These are phyloP conservation scores for Suillus fuscotomentosus DNA, from an alignment of 768 basidiomycete genomes.

Conservation along the genomic window DNA sequence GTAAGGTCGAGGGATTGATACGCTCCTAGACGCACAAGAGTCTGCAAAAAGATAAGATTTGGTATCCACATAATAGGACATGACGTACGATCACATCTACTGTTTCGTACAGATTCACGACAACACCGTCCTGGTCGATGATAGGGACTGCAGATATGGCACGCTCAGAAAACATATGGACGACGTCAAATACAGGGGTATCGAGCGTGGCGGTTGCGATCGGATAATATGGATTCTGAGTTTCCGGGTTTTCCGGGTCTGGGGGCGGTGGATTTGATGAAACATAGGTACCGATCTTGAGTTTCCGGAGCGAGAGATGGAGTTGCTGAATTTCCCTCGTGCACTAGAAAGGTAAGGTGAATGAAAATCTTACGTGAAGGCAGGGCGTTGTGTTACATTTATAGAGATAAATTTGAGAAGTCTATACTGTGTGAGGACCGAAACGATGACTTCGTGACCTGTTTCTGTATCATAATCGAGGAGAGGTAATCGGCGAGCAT, in stretches of 20 bases:
- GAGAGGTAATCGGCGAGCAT: constrained; percentile 90
- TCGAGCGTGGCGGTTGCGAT: constrained; percentile 88
- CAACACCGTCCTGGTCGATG: constrained; percentile 87
- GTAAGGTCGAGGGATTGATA: constrained; percentile 97
- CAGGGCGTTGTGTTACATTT: constrained; percentile 57
- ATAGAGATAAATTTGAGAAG: constrained; percentile 98
- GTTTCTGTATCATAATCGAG: constrained; percentile 93
- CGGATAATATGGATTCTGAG: constrained; percentile 78
- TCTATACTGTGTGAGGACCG: constrained; percentile 95
- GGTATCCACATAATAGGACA: not conserved
- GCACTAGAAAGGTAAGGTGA: constrained; percentile 53
- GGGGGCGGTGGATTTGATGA: constrained; percentile 47
- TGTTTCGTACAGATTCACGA: constrained; percentile 96
- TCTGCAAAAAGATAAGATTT: constrained; percentile 45
- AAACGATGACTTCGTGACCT: constrained; percentile 92
- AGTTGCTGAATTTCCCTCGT: constrained; percentile 80
- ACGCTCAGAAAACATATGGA: constrained; percentile 96
- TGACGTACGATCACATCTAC: constrained; percentile 89
- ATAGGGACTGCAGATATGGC: constrained; percentile 98
- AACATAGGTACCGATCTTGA: constrained; percentile 94
- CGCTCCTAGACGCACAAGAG: constrained; percentile 88
- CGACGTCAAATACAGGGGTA: constrained; percentile 96
- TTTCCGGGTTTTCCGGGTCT: constrained; percentile 34
- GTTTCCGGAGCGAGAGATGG: constrained; percentile 74
- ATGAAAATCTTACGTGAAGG: constrained; percentile 4